Conservation (phyloP, 768 basidiomycete genomes). For the Boletus rubescentipes region DNA sequence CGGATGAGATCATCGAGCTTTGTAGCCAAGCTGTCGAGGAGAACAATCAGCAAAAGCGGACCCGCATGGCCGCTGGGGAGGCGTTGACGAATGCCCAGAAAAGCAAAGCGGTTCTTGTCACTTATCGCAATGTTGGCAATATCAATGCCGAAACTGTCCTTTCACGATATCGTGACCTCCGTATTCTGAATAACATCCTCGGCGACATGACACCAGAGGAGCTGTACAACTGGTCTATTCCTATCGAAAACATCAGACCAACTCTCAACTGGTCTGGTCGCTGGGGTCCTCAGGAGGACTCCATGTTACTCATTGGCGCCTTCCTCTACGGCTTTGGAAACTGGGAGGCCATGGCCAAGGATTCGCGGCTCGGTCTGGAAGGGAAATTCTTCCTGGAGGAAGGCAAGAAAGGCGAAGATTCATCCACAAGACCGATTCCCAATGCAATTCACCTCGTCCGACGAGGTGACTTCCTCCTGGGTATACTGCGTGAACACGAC, state of each 20-base stretch:
- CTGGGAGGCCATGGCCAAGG: slow-evolving; percentile 95
- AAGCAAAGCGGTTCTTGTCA: slow-evolving; percentile 95
- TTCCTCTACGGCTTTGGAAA: slow-evolving; percentile 93
- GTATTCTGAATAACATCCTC: slow-evolving; percentile 82
- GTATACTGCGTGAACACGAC: slow-evolving; percentile 81
- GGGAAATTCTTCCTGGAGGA: slow-evolving; percentile 99
- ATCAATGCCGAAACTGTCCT: slow-evolving; percentile 98
- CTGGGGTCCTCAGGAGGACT: slow-evolving; percentile 91
- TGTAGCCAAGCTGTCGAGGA: slow-evolving; percentile 83
- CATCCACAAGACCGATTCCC: slow-evolving; percentile 84
- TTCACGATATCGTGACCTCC: slow-evolving; percentile 84
- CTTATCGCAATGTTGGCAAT: slow-evolving; percentile 83
- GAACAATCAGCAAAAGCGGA: slow-evolving; percentile 77
- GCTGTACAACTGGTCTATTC: slow-evolving; percentile 80
- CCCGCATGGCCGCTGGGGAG: slow-evolving; percentile 77
- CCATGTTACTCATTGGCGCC: slow-evolving; percentile 92
- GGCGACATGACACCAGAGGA: slow-evolving; percentile 60
- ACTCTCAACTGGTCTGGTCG: slow-evolving; percentile 96
- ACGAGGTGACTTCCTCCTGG: slow-evolving; percentile 89
- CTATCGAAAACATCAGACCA: slow-evolving; percentile 90
- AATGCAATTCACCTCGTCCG: slow-evolving; percentile 98
- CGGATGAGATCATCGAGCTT: slow-evolving; percentile 89
- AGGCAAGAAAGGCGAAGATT: slow-evolving; percentile 90
- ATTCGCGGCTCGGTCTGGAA: slow-evolving; percentile 74
- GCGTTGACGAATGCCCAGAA: slow-evolving; percentile 90